Percentiles rank a stretch among this genome's conserved stretches.
Conservation (phyloP, 306 rosid species). For the Canavalia ensiformis region DNA sequence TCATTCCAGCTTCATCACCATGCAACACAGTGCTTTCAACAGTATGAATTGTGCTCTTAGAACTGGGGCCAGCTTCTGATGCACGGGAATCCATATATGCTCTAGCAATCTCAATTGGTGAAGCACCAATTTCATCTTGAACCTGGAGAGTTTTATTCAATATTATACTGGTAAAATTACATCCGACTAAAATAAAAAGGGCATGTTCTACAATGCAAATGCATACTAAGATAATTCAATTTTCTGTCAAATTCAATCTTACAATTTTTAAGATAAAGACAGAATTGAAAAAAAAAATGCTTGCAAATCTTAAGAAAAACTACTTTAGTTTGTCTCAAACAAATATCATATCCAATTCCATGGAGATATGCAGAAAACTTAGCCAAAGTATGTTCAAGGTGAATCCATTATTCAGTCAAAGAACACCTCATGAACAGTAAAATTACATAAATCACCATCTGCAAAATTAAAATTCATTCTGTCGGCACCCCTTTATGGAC, state of each 20-base stretch:
- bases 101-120: slow-evolving; percentile 88
- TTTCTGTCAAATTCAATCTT: slow-evolving; percentile 13
- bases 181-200: slow-evolving; percentile 19
- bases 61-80: slow-evolving; percentile 63
- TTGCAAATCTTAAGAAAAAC: not conserved
- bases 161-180: slow-evolving; percentile 27
- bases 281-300: not conserved
- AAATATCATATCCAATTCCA: not conserved
- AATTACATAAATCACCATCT: too few relatives aligned
- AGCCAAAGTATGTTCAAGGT: too few relatives aligned
- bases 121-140: slow-evolving; percentile 70
- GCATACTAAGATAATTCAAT: slow-evolving; percentile 13
- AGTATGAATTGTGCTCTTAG: slow-evolving; percentile 51
- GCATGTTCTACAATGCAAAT: slow-evolving; percentile 1
- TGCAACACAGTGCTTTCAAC: slow-evolving; percentile 55
- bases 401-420: too few relatives aligned
- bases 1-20: slow-evolving; percentile 57
- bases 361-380: too few relatives aligned
- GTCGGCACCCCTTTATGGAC: too few relatives aligned
- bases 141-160: slow-evolving; percentile 58
- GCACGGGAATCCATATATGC: slow-evolving; percentile 84
- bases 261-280: not conserved
- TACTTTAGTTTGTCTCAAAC: not conserved
- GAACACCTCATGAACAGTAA: too few relatives aligned
- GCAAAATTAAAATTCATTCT: too few relatives aligned